Percentiles rank a stretch among this genome's conserved stretches.
Conservation (phyloP, 148 eudicot genomes). For the Nepenthes mirabilis region DNA sequence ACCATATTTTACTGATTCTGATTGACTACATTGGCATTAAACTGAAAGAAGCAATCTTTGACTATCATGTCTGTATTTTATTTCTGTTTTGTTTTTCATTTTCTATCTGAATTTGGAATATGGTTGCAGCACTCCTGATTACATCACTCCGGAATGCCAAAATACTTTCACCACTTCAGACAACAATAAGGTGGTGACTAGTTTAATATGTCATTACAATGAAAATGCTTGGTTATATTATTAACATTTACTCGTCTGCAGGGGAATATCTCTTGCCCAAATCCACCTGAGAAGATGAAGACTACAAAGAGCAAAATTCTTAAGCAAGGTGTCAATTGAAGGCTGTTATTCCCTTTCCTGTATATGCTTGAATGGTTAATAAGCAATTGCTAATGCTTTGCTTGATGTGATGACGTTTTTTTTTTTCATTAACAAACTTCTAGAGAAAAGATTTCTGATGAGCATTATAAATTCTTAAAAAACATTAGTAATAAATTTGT, state of each 20-base stretch:
- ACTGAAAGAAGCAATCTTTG: background rate
- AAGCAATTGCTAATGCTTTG: too few relatives aligned
- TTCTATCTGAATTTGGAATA: background rate
- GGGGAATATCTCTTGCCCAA: slow-evolving; percentile 64
- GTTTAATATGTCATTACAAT: background rate
- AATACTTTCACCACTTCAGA: slow-evolving; percentile 40
- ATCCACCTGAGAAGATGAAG: slow-evolving; percentile 72
- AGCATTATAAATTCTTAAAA: too few relatives aligned
- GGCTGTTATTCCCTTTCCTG: too few relatives aligned
- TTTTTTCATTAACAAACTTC: too few relatives aligned
- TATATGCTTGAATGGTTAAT: too few relatives aligned
- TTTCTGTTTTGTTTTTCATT: background rate
- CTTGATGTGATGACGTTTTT: too few relatives aligned
- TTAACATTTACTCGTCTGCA: slow-evolving; percentile 7
- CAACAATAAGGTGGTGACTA: slow-evolving; percentile 34
- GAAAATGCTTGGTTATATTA: background rate
- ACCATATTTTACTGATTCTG: background rate
- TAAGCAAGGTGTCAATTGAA: slow-evolving; percentile 29
- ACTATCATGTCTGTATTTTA: background rate
- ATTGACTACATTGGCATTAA: background rate
- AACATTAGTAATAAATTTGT: too few relatives aligned
- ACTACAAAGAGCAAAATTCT: slow-evolving; percentile 42
- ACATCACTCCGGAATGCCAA: slow-evolving; percentile 71
- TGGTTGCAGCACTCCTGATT: slow-evolving; percentile 79
- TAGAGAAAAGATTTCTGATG: too few relatives aligned